Evolutionary conservation across 2,329 filamentous ascomycete species (phyloP).

Genomic region (Sporothrix inflata): DNA sequence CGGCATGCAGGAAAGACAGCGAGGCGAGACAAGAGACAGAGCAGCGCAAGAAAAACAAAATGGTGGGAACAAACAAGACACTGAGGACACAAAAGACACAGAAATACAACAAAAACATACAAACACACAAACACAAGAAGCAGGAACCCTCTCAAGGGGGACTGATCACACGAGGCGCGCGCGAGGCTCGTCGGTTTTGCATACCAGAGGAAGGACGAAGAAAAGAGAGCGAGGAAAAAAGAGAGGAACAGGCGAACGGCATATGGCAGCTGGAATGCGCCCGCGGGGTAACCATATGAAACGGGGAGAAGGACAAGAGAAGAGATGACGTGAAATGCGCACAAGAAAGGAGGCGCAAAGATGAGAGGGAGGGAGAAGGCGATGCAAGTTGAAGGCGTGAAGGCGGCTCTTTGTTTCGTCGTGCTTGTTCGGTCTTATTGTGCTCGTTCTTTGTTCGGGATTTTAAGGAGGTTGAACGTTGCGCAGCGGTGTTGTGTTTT

Average conservation of each 20-base stretch:
- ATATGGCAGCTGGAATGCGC: constrained; percentile 18
- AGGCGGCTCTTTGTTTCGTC: constrained; percentile 1
- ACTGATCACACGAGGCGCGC: constrained; percentile 5
- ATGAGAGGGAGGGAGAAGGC: not conserved
- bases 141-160: not conserved
- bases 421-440: constrained; percentile 3
- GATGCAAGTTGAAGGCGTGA: not conserved
- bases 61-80: not conserved
- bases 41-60: not conserved
- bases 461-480: constrained; percentile 18
- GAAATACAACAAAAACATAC: not conserved
- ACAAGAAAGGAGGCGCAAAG: not conserved
- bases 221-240: not conserved
- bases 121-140: not conserved
- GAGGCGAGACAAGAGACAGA: not conserved
- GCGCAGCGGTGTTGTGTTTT: constrained; percentile 6
- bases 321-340: not conserved
- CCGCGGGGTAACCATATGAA: constrained; percentile 23
- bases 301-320: constrained; percentile 3
- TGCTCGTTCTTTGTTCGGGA: not conserved
- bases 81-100: not conserved
- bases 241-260: not conserved
- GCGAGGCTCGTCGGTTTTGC: constrained; percentile 11
- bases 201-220: constrained; percentile 20
- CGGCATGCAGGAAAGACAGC: not conserved